Evolutionary conservation across 1,284 basidiomycete species (phyloP).

Genomic region (Quambalaria eucalypti): DNA sequence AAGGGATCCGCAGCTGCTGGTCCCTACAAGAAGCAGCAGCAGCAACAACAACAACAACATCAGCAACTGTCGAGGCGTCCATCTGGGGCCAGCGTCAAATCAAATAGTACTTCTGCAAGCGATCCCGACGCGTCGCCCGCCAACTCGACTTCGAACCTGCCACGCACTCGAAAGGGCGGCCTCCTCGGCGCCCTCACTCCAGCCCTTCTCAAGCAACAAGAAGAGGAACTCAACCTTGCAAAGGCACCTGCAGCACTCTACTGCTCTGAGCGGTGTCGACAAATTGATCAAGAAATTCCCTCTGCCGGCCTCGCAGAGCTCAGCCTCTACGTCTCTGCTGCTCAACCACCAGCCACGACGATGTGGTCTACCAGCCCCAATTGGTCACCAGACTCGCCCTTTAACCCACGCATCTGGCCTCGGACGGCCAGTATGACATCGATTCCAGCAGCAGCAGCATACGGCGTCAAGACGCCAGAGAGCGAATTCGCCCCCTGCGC

Average conservation of each 20-base stretch:
- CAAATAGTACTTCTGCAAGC: conserved; percentile 17
- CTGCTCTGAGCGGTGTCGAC: conserved; percentile 36
- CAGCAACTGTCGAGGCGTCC: conserved; percentile 16
- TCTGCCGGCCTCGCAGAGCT: conserved; percentile 26
- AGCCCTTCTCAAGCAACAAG: conserved; percentile 21
- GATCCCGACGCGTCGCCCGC: conserved; percentile 5
- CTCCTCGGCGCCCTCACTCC: conserved; percentile 28
- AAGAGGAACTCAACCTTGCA: conserved; percentile 18
- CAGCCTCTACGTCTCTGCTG: conserved; percentile 24
- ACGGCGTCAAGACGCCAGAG: conserved; percentile 17
- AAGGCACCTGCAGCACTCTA: conserved; percentile 28
- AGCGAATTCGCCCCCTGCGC: conserved; percentile 19
- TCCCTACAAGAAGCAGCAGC: conserved; percentile 10
- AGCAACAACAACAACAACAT: too few relatives aligned
- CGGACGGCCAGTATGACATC: conserved; percentile 11
- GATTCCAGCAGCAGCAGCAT: not conserved
- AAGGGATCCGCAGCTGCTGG: not conserved
- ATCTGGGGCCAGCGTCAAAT: conserved; percentile 21
- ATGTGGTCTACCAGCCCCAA: not conserved
- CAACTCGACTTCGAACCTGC: conserved; percentile 1
- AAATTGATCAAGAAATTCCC: conserved; percentile 15
- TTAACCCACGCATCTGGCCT: conserved; percentile 1
- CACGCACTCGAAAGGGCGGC: conserved; percentile 19
- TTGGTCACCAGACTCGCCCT: not conserved
- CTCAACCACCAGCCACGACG: too few relatives aligned